These are phyloP conservation scores for Coemansia sp. DNA, from an alignment of 192 early-diverging fungal genomes.

Conservation along the genomic window DNA sequence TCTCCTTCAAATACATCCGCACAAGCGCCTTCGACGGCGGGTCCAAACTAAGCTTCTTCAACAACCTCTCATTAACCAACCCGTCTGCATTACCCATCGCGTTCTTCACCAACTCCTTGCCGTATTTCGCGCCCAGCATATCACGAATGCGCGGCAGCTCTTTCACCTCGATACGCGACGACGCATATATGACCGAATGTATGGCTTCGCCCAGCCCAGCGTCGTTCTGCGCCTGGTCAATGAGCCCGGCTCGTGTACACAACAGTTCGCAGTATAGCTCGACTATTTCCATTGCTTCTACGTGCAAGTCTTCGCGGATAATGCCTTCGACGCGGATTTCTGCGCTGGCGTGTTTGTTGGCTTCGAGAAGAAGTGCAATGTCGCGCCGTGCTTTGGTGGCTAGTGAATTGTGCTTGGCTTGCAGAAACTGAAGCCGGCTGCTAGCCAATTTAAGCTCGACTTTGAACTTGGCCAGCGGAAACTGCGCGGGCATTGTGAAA, in stretches of 20 bases:
- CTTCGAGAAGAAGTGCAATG: constrained; percentile 78
- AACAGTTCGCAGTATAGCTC: constrained; percentile 90
- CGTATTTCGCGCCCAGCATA: constrained; percentile 79
- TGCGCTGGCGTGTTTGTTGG: constrained; percentile 83
- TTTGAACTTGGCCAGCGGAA: constrained; percentile 59
- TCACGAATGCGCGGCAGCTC: constrained; percentile 78
- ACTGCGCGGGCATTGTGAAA: constrained; percentile 1
- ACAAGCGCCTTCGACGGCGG: constrained; percentile 82
- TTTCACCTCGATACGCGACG: constrained; percentile 79
- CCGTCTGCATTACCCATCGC: constrained; percentile 76
- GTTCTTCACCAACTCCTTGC: constrained; percentile 72
- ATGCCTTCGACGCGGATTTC: constrained; percentile 87
- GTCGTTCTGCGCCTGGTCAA: constrained; percentile 82
- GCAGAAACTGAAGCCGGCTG: constrained; percentile 83
- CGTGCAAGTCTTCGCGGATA: constrained; percentile 89
- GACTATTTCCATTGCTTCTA: constrained; percentile 93
- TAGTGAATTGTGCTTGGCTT: constrained; percentile 80
- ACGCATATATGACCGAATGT: constrained; percentile 88
- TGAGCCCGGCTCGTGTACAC: constrained; percentile 79
- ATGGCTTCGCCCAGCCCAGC: constrained; percentile 82
- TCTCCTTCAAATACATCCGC: constrained; percentile 82
- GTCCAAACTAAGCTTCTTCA: constrained; percentile 75
- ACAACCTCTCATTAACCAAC: constrained; percentile 70
- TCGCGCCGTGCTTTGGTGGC: constrained; percentile 76
- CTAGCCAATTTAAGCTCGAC: constrained; percentile 87